Conservation (phyloP, 208 protist genomes). For the Leishmania arabica region DNA sequence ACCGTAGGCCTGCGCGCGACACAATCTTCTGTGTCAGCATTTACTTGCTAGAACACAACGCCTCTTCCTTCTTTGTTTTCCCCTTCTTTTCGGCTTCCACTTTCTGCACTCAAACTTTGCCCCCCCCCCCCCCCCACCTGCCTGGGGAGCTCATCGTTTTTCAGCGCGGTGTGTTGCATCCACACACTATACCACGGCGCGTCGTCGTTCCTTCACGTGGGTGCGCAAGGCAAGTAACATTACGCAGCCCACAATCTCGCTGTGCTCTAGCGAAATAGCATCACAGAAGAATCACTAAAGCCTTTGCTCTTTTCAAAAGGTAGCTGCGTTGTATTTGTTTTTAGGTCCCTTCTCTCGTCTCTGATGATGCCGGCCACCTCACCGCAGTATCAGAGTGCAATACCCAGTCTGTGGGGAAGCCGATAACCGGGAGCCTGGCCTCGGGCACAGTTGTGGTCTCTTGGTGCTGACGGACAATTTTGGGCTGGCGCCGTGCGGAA, state of each 20-base stretch:
- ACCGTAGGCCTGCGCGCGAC: background rate
- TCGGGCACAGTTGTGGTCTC: background rate
- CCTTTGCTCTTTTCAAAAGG: background rate
- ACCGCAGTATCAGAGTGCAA: background rate
- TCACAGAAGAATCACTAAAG: background rate
- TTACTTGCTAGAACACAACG: constrained; percentile 1
- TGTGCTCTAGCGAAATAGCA: background rate
- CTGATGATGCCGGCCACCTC: background rate
- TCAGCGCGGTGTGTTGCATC: background rate
- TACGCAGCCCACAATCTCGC: background rate
- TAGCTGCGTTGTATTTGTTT: background rate
- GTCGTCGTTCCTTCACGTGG: background rate
- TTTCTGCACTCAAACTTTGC: background rate
- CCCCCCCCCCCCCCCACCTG: no score
- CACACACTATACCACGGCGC: background rate
- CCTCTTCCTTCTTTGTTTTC: background rate
- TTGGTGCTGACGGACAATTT: background rate
- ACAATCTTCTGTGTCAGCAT: background rate
- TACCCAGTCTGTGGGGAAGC: background rate
- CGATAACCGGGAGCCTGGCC: background rate
- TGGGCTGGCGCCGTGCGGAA: background rate
- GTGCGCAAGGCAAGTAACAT: background rate
- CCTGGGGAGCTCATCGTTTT: background rate
- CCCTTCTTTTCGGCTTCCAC: background rate
- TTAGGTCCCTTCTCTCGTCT: background rate